Percentiles rank a stretch among this genome's conserved stretches.
Conservation (phyloP, 768 basidiomycete species). For the Rhizopogon vinicolor region DNA sequence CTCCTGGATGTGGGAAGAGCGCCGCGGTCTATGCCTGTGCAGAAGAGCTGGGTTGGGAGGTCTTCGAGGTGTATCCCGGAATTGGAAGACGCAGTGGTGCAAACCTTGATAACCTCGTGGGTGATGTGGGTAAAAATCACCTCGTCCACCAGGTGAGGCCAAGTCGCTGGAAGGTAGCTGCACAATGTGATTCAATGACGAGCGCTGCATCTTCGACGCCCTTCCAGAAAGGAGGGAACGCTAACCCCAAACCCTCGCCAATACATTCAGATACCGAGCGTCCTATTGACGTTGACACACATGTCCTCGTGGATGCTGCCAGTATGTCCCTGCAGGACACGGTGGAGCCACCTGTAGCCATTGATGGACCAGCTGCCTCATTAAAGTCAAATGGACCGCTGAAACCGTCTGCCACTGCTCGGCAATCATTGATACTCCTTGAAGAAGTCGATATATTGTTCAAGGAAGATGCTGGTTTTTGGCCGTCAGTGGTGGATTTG, state of each 20-base stretch:
- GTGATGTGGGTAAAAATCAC: slow-evolving; percentile 94
- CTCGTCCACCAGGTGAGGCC: slow-evolving; percentile 41
- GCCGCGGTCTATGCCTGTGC: slow-evolving; percentile 92
- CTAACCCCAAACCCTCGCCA: slow-evolving; percentile 6
- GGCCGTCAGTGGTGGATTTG: slow-evolving; percentile 75
- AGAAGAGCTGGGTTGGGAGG: slow-evolving; percentile 89
- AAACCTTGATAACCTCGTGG: slow-evolving; percentile 75
- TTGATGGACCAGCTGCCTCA: background rate
- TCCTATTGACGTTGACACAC: slow-evolving; percentile 3
- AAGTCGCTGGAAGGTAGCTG: slow-evolving; percentile 2
- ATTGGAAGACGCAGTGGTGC: slow-evolving; percentile 84
- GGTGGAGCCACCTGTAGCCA: slow-evolving; percentile 4
- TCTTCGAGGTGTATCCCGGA: slow-evolving; percentile 96
- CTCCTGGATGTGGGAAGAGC: slow-evolving; percentile 85
- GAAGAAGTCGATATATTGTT: slow-evolving; percentile 96
- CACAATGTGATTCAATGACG: slow-evolving; percentile 4
- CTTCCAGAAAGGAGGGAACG: slow-evolving; percentile 10
- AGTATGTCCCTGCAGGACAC: background rate
- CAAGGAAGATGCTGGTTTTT: slow-evolving; percentile 82
- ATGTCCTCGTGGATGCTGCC: slow-evolving; percentile 1
- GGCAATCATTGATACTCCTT: slow-evolving; percentile 85
- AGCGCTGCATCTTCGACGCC: slow-evolving; percentile 11
- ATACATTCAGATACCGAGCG: slow-evolving; percentile 16
- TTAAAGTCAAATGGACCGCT: slow-evolving; percentile 1
- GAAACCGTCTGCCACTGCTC: slow-evolving; percentile 28